Evolutionary conservation across 2,329 filamentous ascomycete species (phyloP).

Genomic region (Ascochyta koolunga): DNA sequence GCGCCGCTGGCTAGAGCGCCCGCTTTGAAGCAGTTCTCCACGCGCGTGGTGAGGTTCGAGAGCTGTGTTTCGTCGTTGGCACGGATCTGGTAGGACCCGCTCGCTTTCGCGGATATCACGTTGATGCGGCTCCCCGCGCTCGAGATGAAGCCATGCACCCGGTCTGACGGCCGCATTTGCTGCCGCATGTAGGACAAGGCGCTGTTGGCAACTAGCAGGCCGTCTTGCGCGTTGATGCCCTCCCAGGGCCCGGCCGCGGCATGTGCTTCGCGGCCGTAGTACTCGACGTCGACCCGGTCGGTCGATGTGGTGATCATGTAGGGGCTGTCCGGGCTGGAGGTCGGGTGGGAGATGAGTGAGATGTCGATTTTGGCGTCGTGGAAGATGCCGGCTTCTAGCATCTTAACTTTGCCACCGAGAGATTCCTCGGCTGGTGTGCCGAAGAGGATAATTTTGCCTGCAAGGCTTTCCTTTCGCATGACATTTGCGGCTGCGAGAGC

Average conservation of each 20-base stretch:
- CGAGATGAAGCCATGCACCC: constrained; percentile 24
- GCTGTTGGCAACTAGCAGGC: constrained; percentile 22
- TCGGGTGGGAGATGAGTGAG: constrained; percentile 42
- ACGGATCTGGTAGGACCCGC: constrained; percentile 17
- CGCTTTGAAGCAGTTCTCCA: constrained; percentile 21
- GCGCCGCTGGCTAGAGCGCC: constrained; percentile 19
- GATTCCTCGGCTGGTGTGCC: constrained; percentile 56
- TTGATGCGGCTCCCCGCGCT: constrained; percentile 18
- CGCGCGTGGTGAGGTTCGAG: constrained; percentile 8
- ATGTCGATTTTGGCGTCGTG: constrained; percentile 44
- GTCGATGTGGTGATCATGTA: constrained; percentile 54
- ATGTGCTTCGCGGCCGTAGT: constrained; percentile 20
- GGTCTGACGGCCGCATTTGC: constrained; percentile 21
- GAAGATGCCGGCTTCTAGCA: constrained; percentile 53
- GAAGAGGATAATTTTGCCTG: constrained; percentile 49
- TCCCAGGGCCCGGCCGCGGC: constrained; percentile 45
- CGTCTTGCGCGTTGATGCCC: constrained; percentile 32
- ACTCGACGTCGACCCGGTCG: constrained; percentile 21
- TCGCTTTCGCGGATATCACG: constrained; percentile 13
- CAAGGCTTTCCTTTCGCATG: constrained; percentile 33
- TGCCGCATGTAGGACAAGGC: constrained; percentile 21
- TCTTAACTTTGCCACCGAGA: constrained; percentile 52
- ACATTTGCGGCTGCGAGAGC: constrained; percentile 47
- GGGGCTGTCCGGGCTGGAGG: constrained; percentile 50
- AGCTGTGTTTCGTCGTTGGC: constrained; percentile 17